phyloP scores from a whole-genome alignment of 2,329 filamentous ascomycete species.

The Epichloe sibirici region DNA sequence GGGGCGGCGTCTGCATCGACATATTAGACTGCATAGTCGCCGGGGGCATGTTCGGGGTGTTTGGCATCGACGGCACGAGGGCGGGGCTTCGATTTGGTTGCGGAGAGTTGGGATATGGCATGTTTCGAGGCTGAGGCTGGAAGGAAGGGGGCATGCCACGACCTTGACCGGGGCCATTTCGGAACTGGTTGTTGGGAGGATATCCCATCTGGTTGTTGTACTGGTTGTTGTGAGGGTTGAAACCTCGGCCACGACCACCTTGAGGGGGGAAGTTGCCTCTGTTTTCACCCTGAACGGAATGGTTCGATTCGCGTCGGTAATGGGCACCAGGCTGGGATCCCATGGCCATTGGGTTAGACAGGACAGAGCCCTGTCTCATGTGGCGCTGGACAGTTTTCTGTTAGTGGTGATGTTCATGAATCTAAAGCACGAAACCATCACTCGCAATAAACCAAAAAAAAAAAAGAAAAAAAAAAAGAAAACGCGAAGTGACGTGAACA shows the following conservation, averaged over 20 bases:
- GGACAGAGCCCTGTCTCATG: slow-evolving; percentile 53
- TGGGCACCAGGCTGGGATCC: slow-evolving; percentile 57
- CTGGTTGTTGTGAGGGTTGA: slow-evolving; percentile 29
- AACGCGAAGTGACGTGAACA: slow-evolving; percentile 6
- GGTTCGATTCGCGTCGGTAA: slow-evolving; percentile 74
- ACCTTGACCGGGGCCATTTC: slow-evolving; percentile 32
- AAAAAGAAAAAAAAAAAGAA: slow-evolving; percentile 3
- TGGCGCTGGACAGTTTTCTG: slow-evolving; percentile 39
- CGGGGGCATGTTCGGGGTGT: slow-evolving; percentile 55
- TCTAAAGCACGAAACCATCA: neutral
- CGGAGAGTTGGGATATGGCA: slow-evolving; percentile 48
- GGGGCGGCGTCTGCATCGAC: slow-evolving; percentile 50
- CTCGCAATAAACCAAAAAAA: neutral
- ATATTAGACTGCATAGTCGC: slow-evolving; percentile 43
- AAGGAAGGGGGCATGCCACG: slow-evolving; percentile 39
- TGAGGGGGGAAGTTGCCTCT: slow-evolving; percentile 41
- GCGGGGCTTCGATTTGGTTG: slow-evolving; percentile 56
- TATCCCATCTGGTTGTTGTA: slow-evolving; percentile 35
- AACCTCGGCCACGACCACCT: slow-evolving; percentile 38
- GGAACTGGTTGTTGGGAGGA: slow-evolving; percentile 30
- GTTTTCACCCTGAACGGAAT: slow-evolving; percentile 52
- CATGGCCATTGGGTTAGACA: slow-evolving; percentile 48
- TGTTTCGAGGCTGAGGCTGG: slow-evolving; percentile 31
- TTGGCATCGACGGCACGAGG: slow-evolving; percentile 51
- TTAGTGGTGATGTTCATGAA: slow-evolving; percentile 6